Evolutionary conservation across 2,329 filamentous ascomycete genomes (phyloP).

Genomic region (Ambrosiella beaveri): DNA sequence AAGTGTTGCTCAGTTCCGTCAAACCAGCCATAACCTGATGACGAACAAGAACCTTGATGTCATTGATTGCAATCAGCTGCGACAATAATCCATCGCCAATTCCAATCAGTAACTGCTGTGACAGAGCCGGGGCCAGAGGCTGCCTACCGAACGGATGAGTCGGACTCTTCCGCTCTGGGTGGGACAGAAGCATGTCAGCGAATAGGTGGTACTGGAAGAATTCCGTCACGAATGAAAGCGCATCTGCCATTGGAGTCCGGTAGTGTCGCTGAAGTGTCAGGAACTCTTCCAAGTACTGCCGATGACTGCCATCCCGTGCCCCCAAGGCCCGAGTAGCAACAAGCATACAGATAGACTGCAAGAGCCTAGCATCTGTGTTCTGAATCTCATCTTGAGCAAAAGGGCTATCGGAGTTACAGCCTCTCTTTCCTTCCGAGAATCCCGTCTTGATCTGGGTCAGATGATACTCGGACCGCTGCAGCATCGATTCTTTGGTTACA

Average conservation of each 20-base stretch:
- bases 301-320: slow-evolving; percentile 47
- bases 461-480: neutral
- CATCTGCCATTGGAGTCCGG: slow-evolving; percentile 46
- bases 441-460: neutral
- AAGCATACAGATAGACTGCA: slow-evolving; percentile 45
- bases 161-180: slow-evolving; percentile 25
- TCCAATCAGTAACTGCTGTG: slow-evolving; percentile 48
- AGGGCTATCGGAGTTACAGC: neutral
- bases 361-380: slow-evolving; percentile 18
- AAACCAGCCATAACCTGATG: slow-evolving; percentile 35
- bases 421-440: neutral
- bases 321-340: slow-evolving; percentile 41
- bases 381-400: neutral
- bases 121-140: slow-evolving; percentile 20
- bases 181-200: slow-evolving; percentile 43
- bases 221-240: slow-evolving; percentile 47
- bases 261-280: slow-evolving; percentile 49
- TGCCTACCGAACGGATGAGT: slow-evolving; percentile 27
- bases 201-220: slow-evolving; percentile 75
- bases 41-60: slow-evolving; percentile 58
- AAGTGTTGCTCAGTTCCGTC: neutral
- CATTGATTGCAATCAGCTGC: slow-evolving; percentile 62
- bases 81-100: slow-evolving; percentile 69
- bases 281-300: slow-evolving; percentile 63
- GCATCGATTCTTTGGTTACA: neutral